phyloP scores from a whole-genome alignment of 352 stramenopile species.

The Phytophthora melonis region DNA sequence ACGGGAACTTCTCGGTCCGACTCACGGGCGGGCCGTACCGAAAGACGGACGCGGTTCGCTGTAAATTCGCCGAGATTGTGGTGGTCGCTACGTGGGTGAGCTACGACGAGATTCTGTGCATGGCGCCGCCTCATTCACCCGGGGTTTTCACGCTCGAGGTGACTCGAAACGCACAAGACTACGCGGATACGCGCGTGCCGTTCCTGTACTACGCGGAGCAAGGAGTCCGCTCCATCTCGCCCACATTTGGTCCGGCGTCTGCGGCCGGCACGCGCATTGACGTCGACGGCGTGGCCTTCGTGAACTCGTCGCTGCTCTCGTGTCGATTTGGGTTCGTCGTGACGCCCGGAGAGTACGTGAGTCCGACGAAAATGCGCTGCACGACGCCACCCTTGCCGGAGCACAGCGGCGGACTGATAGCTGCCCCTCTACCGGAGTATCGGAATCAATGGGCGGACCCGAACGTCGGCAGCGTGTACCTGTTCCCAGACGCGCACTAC shows the following conservation, averaged over 20 bases:
- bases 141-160: slow-evolving; percentile 89
- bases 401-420: slow-evolving; percentile 62
- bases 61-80: slow-evolving; percentile 85
- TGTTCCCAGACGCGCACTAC: slow-evolving; percentile 86
- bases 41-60: slow-evolving; percentile 75
- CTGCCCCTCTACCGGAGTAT: slow-evolving; percentile 77
- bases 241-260: slow-evolving; percentile 90
- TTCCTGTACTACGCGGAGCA: slow-evolving; percentile 91
- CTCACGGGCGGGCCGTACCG: slow-evolving; percentile 88
- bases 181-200: slow-evolving; percentile 59
- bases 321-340: slow-evolving; percentile 91
- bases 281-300: slow-evolving; percentile 88
- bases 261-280: slow-evolving; percentile 85
- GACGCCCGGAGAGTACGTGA: slow-evolving; percentile 88
- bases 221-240: slow-evolving; percentile 74
- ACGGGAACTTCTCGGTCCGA: slow-evolving; percentile 89
- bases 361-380: slow-evolving; percentile 84
- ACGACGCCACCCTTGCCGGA: slow-evolving; percentile 73
- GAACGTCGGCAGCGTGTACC: slow-evolving; percentile 60
- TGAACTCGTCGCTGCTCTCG: slow-evolving; percentile 85
- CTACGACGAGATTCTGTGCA: slow-evolving; percentile 76
- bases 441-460: slow-evolving; percentile 71
- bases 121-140: slow-evolving; percentile 67
- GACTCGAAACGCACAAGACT: slow-evolving; percentile 94
- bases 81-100: slow-evolving; percentile 75